A percentile compares a stretch with the other conserved stretches of the same genome.
Evolutionary conservation across 2,329 filamentous ascomycete species (phyloP).

Genomic region (Exophiala spinifera): DNA sequence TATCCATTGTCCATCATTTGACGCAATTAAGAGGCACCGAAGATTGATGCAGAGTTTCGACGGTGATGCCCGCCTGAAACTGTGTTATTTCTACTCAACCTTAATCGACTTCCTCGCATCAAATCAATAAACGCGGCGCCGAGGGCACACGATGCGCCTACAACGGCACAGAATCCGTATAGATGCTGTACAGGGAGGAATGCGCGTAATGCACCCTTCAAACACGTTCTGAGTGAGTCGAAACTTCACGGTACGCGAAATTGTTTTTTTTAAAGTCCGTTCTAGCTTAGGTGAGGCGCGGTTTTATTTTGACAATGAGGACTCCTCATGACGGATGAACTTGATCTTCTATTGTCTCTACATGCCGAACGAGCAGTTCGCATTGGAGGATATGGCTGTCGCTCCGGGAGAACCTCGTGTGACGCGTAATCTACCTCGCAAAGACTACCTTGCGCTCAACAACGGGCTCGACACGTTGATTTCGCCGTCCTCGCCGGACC

Average conservation of each 20-base stretch:
- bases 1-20: no score
- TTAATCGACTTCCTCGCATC: no score
- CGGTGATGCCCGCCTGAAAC: no score
- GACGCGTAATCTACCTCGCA: constrained; percentile 2
- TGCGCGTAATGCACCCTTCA: not conserved
- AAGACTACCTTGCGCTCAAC: constrained; percentile 1
- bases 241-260: not conserved
- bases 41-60: no score
- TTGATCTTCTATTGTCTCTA: no score
- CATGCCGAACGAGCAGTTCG: not conserved
- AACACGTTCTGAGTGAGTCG: not conserved
- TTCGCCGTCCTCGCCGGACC: not conserved
- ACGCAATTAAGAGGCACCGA: no score
- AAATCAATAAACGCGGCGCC: no score
- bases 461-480: constrained; percentile 2
- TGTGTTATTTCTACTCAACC: no score
- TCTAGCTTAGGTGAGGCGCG: constrained; percentile 1
- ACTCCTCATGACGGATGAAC: not conserved
- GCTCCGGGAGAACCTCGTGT: not conserved
- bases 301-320: not conserved
- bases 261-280: constrained; percentile 1
- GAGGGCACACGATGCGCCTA: not conserved
- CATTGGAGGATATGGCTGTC: constrained; percentile 1
- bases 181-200: not conserved
- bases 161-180: not conserved